A percentile compares a stretch with the other conserved stretches of the same genome.
These are phyloP conservation scores for Uronychia binucleata DNA, from an alignment of 73 alveolate genomes.

Conservation along the genomic window DNA sequence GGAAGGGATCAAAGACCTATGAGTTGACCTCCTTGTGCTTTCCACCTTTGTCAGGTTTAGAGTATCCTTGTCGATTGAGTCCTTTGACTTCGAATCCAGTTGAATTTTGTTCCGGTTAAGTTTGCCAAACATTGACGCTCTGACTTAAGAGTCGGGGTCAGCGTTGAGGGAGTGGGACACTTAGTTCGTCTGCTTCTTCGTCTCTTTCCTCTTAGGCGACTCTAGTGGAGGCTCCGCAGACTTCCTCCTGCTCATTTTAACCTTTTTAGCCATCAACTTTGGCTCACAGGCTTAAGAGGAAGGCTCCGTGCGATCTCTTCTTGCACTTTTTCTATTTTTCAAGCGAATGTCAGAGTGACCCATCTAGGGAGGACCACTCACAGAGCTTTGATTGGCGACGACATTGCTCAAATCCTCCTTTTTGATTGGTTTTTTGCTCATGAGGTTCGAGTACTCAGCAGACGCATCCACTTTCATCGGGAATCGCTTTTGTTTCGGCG, in stretches of 20 bases:
- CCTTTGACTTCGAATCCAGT: too few species aligned
- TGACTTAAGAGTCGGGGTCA: too few species aligned
- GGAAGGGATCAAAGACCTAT: neutral
- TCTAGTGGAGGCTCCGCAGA: neutral
- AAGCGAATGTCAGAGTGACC: too few species aligned
- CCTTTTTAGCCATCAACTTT: neutral
- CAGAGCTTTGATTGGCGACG: too few species aligned
- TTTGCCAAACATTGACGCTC: too few species aligned
- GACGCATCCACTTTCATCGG: neutral
- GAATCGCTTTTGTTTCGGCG: neutral
- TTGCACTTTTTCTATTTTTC: neutral
- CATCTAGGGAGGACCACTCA: too few species aligned
- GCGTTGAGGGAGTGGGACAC: too few species aligned
- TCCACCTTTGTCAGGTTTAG: too few species aligned
- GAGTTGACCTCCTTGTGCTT: neutral
- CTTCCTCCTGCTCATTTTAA: neutral
- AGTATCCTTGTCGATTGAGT: too few species aligned
- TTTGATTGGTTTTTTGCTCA: neutral
- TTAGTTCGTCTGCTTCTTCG: neutral
- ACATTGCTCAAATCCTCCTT: neutral
- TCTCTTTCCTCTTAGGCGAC: neutral
- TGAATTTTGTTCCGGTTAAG: too few species aligned
- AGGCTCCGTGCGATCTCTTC: neutral
- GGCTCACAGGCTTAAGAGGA: neutral
- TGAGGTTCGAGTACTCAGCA: neutral